These are phyloP conservation scores for Fusarium dimerum DNA, from an alignment of 2,329 filamentous ascomycete genomes.

Conservation along the genomic window DNA sequence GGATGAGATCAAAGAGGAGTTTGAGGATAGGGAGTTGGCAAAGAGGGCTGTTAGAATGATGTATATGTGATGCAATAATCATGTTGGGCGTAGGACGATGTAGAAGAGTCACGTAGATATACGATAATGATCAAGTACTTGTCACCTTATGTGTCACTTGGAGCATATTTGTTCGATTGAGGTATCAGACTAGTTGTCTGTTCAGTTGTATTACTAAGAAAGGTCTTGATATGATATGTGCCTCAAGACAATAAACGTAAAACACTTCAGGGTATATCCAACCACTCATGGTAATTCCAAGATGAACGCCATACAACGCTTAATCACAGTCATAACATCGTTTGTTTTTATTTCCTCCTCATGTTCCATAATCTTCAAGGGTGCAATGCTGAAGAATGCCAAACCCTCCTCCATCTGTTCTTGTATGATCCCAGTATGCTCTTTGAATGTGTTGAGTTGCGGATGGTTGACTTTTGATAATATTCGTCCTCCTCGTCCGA, in stretches of 20 bases:
- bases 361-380: neutral
- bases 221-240: too few species aligned
- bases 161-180: too few species aligned
- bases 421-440: neutral
- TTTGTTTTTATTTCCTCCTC: neutral
- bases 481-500: neutral
- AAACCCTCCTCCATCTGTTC: neutral
- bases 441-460: neutral
- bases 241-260: too few species aligned
- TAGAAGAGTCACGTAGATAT: too few species aligned
- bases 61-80: too few species aligned
- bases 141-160: too few species aligned
- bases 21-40: neutral
- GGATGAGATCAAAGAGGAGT: constrained; percentile 36
- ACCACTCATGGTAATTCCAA: too few species aligned
- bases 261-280: too few species aligned
- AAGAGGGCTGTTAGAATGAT: neutral
- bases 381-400: neutral
- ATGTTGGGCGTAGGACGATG: too few species aligned
- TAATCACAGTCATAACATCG: neutral
- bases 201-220: too few species aligned
- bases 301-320: neutral
- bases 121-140: too few species aligned
- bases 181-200: too few species aligned
- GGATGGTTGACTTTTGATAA: neutral